phyloP scores from a whole-genome alignment of 2,329 filamentous ascomycete genomes.

The Pseudogymnoascus sp. region DNA sequence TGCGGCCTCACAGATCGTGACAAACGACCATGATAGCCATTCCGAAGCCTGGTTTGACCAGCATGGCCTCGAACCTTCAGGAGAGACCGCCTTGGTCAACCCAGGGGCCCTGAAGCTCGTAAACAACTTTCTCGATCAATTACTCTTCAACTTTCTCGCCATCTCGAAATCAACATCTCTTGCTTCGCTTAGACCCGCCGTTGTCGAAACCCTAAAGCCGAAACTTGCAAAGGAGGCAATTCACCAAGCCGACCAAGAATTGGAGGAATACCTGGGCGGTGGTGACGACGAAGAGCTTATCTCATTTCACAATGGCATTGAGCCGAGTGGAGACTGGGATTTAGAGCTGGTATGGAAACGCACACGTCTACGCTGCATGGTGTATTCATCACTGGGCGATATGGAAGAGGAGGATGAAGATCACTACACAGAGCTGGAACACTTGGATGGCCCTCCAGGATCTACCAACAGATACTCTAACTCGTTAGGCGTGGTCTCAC shows the following conservation, averaged over 20 bases:
- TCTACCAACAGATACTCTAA: conserved; percentile 50
- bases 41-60: conserved; percentile 63
- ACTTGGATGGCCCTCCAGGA: conserved; percentile 51
- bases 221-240: conserved; percentile 82
- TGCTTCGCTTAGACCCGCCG: conserved; percentile 67
- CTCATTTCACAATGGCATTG: conserved; percentile 45
- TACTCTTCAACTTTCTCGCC: conserved; percentile 85
- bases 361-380: conserved; percentile 90
- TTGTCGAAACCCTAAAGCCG: conserved; percentile 80
- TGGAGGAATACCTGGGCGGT: conserved; percentile 79
- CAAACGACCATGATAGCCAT: conserved; percentile 74
- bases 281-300: conserved; percentile 66
- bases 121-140: conserved; percentile 88
- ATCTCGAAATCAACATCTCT: conserved; percentile 72
- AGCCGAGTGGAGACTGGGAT: conserved; percentile 63
- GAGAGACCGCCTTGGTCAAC: conserved; percentile 66
- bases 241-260: conserved; percentile 73
- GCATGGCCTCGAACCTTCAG: conserved; percentile 56
- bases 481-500: conserved; percentile 62
- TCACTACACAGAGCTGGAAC: conserved; percentile 73
- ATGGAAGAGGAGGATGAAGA: conserved; percentile 98
- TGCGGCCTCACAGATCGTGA: conserved; percentile 86
- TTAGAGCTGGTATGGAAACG: conserved; percentile 92
- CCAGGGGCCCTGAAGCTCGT: conserved; percentile 66
- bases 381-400: conserved; percentile 92